These are phyloP conservation scores for Mytilinidion resinicola DNA, from an alignment of 495 filamentous ascomycete genomes.

Conservation along the genomic window DNA sequence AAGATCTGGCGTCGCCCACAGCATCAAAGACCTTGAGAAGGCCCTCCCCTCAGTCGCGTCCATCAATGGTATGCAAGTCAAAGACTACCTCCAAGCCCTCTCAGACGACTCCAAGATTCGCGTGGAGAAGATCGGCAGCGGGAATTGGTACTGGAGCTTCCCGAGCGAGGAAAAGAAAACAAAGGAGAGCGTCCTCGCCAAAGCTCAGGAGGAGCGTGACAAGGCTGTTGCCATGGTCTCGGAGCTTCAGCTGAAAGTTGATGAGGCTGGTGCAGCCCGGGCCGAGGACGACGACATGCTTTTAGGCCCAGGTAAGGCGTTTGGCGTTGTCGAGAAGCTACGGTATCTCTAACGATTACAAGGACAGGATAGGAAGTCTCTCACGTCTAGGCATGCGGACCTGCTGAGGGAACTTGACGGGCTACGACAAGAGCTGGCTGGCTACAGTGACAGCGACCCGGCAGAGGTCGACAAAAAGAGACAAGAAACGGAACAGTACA, in stretches of 20 bases:
- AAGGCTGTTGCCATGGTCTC: conserved; percentile 37
- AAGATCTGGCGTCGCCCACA: conserved; percentile 57
- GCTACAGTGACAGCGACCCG: conserved; percentile 48
- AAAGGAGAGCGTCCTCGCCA: conserved; percentile 43
- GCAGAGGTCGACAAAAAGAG: conserved; percentile 46
- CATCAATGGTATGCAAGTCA: conserved; percentile 64
- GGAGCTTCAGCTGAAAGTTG: conserved; percentile 41
- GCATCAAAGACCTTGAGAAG: conserved; percentile 72
- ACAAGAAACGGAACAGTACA: conserved; percentile 45
- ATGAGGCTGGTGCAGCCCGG: conserved; percentile 41
- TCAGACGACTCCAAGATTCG: conserved; percentile 59
- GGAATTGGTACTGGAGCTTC: conserved; percentile 81
- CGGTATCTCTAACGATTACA: background rate
- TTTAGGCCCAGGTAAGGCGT: conserved; percentile 8
- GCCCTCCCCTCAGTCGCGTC: conserved; percentile 57
- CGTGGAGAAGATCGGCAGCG: conserved; percentile 74
- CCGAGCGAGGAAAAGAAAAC: conserved; percentile 54
- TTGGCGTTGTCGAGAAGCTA: background rate
- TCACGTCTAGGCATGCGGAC: conserved; percentile 28
- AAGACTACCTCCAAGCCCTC: conserved; percentile 61
- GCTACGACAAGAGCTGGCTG: conserved; percentile 41
- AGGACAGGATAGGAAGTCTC: conserved; percentile 31
- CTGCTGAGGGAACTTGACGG: conserved; percentile 36
- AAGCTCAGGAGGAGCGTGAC: conserved; percentile 50
- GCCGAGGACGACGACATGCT: conserved; percentile 39